Evolutionary conservation across 805 yeast genomes (phyloP).

Genomic region (Yarrowia sp.): DNA sequence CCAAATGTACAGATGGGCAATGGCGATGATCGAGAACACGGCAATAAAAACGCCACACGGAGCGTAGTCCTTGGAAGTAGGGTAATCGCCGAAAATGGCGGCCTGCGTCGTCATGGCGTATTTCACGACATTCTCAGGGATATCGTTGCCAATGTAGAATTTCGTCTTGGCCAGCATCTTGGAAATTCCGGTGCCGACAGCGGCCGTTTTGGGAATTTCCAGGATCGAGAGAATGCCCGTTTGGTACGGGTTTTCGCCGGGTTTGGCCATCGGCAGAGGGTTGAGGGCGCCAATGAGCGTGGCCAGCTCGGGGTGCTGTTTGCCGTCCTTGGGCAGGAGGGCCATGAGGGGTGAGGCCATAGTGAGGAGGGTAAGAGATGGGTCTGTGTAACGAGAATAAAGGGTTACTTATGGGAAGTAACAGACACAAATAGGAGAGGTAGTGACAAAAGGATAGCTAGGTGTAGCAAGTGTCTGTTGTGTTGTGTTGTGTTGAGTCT

Average conservation of each 20-base stretch:
- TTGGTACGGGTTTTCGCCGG: slow-evolving; percentile 34
- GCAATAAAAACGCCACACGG: slow-evolving; percentile 67
- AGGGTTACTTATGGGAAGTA: too few species aligned
- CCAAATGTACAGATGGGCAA: slow-evolving; percentile 59
- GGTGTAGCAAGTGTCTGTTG: too few species aligned
- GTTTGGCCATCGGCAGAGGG: slow-evolving; percentile 27
- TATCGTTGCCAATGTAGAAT: slow-evolving; percentile 17
- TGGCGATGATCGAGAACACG: slow-evolving; percentile 57
- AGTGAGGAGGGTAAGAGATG: neutral
- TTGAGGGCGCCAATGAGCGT: slow-evolving; percentile 19
- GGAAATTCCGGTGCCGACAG: slow-evolving; percentile 31
- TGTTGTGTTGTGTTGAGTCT: too few species aligned
- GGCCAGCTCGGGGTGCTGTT: slow-evolving; percentile 31
- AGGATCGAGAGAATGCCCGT: slow-evolving; percentile 17
- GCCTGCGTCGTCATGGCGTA: slow-evolving; percentile 46
- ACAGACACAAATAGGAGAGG: too few species aligned
- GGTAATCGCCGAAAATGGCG: slow-evolving; percentile 66
- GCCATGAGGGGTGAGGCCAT: slow-evolving; percentile 35
- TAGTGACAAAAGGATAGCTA: too few species aligned
- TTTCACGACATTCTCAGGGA: slow-evolving; percentile 31
- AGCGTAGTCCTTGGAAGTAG: slow-evolving; percentile 59
- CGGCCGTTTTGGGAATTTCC: slow-evolving; percentile 20
- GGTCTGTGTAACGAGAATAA: too few species aligned
- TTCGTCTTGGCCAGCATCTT: slow-evolving; percentile 31
- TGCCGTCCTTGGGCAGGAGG: slow-evolving; percentile 34